Conservation (phyloP, 768 basidiomycete species). For the Tricholoma terreum region DNA sequence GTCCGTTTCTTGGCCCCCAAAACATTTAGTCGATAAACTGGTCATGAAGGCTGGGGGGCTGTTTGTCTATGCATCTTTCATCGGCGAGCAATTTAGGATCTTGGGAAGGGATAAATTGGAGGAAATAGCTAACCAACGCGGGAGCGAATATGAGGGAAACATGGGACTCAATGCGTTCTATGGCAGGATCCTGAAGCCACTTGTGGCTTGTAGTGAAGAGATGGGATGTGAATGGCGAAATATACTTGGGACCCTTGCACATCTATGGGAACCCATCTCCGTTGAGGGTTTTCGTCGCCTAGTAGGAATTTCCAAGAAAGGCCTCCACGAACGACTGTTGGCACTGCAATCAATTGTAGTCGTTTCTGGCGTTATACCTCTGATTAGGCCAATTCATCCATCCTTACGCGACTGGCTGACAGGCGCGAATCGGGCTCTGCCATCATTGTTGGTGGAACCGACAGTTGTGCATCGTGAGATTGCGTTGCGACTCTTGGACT, state of each 20-base stretch:
- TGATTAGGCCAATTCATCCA: conserved; percentile 7
- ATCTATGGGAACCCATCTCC: conserved; percentile 8
- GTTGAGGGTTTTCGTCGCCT: conserved; percentile 2
- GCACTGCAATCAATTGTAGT: conserved; percentile 8
- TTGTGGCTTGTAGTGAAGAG: not conserved
- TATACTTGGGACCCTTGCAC: conserved; percentile 8
- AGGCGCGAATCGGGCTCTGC: conserved; percentile 4
- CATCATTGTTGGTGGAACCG: conserved; percentile 7
- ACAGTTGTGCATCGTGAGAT: conserved; percentile 9
- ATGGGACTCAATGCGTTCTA: conserved; percentile 15
- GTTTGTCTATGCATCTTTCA: conserved; percentile 13
- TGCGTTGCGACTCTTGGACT: conserved; percentile 7
- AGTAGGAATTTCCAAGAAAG: not conserved
- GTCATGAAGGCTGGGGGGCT: conserved; percentile 13
- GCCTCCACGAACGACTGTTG: conserved; percentile 3
- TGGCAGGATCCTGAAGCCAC: conserved; percentile 8
- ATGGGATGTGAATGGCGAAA: not conserved
- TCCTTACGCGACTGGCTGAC: conserved; percentile 13
- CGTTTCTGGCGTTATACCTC: not conserved
- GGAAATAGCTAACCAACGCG: conserved; percentile 8
- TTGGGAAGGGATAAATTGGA: conserved; percentile 10
- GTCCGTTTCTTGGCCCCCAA: conserved; percentile 13
- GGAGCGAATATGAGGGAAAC: conserved; percentile 17
- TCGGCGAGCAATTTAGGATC: conserved; percentile 9
- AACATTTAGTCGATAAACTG: conserved; percentile 10